phyloP scores from a whole-genome alignment of 768 basidiomycete species.

The Pulveroboletus sp. region DNA sequence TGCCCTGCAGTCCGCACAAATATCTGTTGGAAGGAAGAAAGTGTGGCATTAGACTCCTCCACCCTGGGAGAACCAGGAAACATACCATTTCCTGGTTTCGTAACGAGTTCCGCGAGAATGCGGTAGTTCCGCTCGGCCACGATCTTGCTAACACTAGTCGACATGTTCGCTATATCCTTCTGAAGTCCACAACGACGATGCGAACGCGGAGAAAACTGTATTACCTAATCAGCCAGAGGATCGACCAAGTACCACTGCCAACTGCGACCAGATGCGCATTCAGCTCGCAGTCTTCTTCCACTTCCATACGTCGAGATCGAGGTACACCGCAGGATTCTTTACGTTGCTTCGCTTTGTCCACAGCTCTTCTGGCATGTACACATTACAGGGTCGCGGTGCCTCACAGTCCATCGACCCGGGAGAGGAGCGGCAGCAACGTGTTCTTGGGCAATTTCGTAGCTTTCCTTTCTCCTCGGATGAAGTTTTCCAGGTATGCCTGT shows the following conservation, averaged over 20 bases:
- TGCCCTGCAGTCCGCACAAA: constrained; percentile 91
- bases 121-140: constrained; percentile 62
- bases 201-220: not conserved
- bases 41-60: constrained; percentile 2
- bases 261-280: not conserved
- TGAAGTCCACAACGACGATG: not conserved
- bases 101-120: constrained; percentile 60
- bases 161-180: constrained; percentile 19
- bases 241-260: constrained; percentile 4
- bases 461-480: constrained; percentile 57
- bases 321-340: constrained; percentile 7
- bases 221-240: constrained; percentile 18
- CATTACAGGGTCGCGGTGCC: constrained; percentile 10
- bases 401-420: constrained; percentile 10
- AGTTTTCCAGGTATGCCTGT: constrained; percentile 49
- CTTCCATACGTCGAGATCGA: constrained; percentile 1
- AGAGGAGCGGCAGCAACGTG: constrained; percentile 18
- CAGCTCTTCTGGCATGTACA: constrained; percentile 10
- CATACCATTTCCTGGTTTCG: constrained; percentile 78
- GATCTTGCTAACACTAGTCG: constrained; percentile 46
- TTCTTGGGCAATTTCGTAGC: constrained; percentile 30
- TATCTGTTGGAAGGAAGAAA: constrained; percentile 44
- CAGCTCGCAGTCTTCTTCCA: not conserved
- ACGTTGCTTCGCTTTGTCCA: constrained; percentile 5
- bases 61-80: not conserved